Evolutionary conservation across 139 green algal species (phyloP).

Genomic region (Chlorella vulgaris): DNA sequence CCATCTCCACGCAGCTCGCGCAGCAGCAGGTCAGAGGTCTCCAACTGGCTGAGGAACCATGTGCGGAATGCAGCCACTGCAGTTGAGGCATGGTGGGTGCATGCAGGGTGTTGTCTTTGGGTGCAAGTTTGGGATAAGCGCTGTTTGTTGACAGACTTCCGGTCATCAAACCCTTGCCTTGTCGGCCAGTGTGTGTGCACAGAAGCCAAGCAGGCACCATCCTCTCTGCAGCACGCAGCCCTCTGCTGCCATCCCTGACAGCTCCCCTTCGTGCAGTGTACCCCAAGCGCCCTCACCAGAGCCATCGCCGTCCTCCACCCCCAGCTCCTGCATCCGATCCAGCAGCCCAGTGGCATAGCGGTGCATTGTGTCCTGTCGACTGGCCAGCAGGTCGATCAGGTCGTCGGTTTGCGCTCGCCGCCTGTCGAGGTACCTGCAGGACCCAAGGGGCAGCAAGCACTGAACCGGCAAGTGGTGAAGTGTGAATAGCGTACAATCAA

Average conservation of each 20-base stretch:
- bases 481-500: too few relatives aligned
- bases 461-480: too few relatives aligned
- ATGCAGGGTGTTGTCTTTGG: neutral
- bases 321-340: neutral
- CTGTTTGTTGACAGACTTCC: too few relatives aligned
- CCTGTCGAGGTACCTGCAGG: constrained; percentile 1
- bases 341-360: constrained; percentile 1
- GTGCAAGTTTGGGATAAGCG: too few relatives aligned
- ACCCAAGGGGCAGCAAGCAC: too few relatives aligned
- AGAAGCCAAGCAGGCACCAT: too few relatives aligned
- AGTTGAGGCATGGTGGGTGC: neutral
- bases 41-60: neutral
- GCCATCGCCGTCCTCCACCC: neutral
- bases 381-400: neutral
- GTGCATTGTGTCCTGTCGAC: constrained; percentile 9
- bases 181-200: too few relatives aligned
- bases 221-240: too few relatives aligned
- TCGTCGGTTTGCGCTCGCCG: neutral
- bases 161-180: too few relatives aligned
- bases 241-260: too few relatives aligned
- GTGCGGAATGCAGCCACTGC: neutral
- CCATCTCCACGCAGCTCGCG: neutral
- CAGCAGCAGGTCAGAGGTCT: neutral
- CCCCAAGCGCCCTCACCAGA: neutral
- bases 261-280: too few relatives aligned